Base-by-base conservation (phyloP, 2,329 filamentous ascomycete species). In the Aschersonia sp. region DNA sequence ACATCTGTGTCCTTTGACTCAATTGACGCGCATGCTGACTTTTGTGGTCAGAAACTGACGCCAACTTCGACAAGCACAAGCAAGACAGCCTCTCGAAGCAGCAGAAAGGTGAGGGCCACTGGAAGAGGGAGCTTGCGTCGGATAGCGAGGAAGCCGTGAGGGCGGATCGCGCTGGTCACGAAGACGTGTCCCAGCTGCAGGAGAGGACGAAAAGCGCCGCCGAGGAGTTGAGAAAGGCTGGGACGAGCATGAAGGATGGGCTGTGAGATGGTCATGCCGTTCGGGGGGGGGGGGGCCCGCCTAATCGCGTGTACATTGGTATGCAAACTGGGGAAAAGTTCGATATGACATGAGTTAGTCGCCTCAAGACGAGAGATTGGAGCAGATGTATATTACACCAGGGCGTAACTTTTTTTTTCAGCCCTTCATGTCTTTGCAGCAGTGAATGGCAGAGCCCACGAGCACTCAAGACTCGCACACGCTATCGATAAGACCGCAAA, bases 101-200 rank as follows among this genome's bases (percentile, higher is more conserved):
- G 51, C 78, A 82, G 62, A 65, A 74, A 40, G 85, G 85, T 51
- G 74, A 78, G 61, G 82, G 73, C 47, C 74, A 87, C 60, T 92
- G 87, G 86, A 84, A 85, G 67, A 73, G 82, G 29, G 80, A 84
- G 61, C 71, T 94, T 45, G 85, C 86, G 3, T 85, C 80, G 45
- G 79, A 87, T 65, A 85, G 82, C 64, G 87, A 94, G 70, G 84
- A 85, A 62, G 78, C 78, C 56, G 73, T 92, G 65, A 82, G 77
- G 69, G 84, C 80, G 41, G 84, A 84, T 61, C 76, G 76, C 31
- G 55, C 61, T 9, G 31, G 47, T 44, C 40, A 30, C 1, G 64
- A 69, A 50, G 64, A 71, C 45, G 63, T 72, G 53, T 65, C 66
- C 52, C 57, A 65, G 47, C 58, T 83, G 62, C 74, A 82, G 66